Base-by-base conservation (phyloP, 2,329 filamentous ascomycete species). In the Macrophomina tecta region DNA sequence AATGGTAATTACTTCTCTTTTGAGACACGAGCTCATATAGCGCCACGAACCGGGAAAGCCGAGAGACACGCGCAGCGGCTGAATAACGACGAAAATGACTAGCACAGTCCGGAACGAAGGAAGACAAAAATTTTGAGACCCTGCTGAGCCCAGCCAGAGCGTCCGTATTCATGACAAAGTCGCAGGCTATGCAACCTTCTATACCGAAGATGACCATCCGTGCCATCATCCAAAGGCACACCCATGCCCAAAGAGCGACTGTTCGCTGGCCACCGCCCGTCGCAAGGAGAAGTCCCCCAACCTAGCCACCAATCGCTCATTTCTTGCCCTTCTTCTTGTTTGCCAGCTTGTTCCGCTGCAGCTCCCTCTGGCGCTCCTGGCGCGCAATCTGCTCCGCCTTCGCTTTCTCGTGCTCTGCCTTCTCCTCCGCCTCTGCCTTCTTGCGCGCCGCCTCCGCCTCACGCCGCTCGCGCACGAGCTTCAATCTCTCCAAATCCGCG, bases 401-500 rank as follows among this genome's bases (percentile, higher is more conserved):
- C 53, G 70, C 79, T 85, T 84, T 87, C 87, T 90, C 88, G 2
- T 81, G 72, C 77, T 83, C 77, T 7, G 82, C 82, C 68, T 77
- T 78, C 78, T 85, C 83, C 72, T 83, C 81, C 49, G 82, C 82
- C 74, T 84, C 83, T 1, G 88, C 94, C 82, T 92, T 87, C 84
- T 94, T 94, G 73, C 93, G 84, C 36, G 89, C 91, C 64, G 92
- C 88, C 75, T 97, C 94, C 23, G 90, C 90, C 74, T 92, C 94
- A 70, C 95, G 88, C 82, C 93, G 91, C 85, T 97, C 92, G 56
- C 90, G 88, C 71, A 99, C 93, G 68, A 94, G 77, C 78, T 84
- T 89, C 74, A 99, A 82, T 66, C 95, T 87, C 68, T 93, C 94
- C 72, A 98, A 76, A 80, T 99, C 95, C 5, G 92, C 90, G 78